These are phyloP conservation scores for Symmetrospora coprosmae DNA, from an alignment of 768 basidiomycete genomes.

Conservation along the genomic window DNA sequence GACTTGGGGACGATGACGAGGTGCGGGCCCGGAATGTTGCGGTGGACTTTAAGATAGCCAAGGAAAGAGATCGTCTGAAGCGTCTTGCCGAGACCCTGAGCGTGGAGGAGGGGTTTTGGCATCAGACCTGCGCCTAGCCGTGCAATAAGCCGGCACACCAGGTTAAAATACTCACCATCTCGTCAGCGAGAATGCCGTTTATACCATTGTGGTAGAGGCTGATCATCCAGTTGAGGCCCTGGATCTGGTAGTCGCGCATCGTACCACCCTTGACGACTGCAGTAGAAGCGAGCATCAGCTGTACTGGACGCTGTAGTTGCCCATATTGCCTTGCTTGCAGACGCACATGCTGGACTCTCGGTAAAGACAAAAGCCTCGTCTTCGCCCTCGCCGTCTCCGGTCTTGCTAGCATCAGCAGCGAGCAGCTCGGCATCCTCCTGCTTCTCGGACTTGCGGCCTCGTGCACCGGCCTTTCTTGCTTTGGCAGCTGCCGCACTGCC, in stretches of 20 bases:
- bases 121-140: too few relatives aligned
- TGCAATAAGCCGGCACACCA: too few relatives aligned
- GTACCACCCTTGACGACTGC: constrained; percentile 65
- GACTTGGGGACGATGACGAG: constrained; percentile 97
- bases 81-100: constrained; percentile 88
- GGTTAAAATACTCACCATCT: constrained; percentile 50
- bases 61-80: constrained; percentile 96
- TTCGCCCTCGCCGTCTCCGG: constrained; percentile 47
- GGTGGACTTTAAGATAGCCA: constrained; percentile 78
- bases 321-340: background rate
- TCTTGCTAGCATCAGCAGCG: constrained; percentile 38
- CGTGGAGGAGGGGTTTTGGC: too few relatives aligned
- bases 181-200: constrained; percentile 92
- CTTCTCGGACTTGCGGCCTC: constrained; percentile 90
- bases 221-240: constrained; percentile 95
- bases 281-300: background rate
- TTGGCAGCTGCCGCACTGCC: constrained; percentile 49
- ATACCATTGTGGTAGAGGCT: constrained; percentile 89
- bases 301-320: background rate
- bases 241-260: constrained; percentile 89
- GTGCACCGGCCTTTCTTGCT: constrained; percentile 56
- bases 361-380: constrained; percentile 75
- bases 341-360: constrained; percentile 72
- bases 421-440: constrained; percentile 94
- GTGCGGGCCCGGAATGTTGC: constrained; percentile 63